A percentile compares a stretch with the other conserved stretches of the same genome.
These are phyloP conservation scores for Aureobasidium sp. DNA, from an alignment of 2,329 filamentous ascomycete genomes.

Conservation along the genomic window DNA sequence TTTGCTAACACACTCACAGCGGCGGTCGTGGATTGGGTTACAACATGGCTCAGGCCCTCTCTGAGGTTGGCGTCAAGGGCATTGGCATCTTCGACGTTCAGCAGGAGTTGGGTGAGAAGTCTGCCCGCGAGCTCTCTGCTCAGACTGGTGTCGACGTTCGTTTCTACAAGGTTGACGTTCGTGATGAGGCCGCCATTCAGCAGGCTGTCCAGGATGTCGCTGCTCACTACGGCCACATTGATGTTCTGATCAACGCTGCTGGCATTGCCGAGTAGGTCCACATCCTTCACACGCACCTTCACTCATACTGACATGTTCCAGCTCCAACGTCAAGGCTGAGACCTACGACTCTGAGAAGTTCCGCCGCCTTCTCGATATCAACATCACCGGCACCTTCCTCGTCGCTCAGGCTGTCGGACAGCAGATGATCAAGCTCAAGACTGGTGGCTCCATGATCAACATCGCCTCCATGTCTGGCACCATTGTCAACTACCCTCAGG, in stretches of 20 bases:
- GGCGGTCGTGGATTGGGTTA: constrained; percentile 71
- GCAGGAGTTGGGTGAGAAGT: constrained; percentile 63
- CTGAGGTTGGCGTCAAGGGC: constrained; percentile 66
- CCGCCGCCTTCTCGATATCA: constrained; percentile 73
- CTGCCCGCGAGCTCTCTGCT: constrained; percentile 61
- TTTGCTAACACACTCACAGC: constrained; percentile 37
- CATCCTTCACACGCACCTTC: neutral
- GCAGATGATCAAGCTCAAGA: constrained; percentile 62
- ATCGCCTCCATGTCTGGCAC: constrained; percentile 57
- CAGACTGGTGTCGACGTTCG: constrained; percentile 66
- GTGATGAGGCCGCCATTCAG: constrained; percentile 62
- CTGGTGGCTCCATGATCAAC: constrained; percentile 66
- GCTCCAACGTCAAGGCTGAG: constrained; percentile 76
- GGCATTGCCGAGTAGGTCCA: constrained; percentile 64
- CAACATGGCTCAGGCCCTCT: constrained; percentile 70
- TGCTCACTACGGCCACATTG: constrained; percentile 59
- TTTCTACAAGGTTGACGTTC: constrained; percentile 74
- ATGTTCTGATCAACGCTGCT: constrained; percentile 72
- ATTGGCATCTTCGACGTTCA: constrained; percentile 72
- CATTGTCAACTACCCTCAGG: constrained; percentile 52
- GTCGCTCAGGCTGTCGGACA: constrained; percentile 54
- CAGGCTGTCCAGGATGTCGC: constrained; percentile 61
- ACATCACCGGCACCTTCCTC: constrained; percentile 71
- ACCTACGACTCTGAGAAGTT: constrained; percentile 68
- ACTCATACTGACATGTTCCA: constrained; percentile 21